A percentile compares a stretch with the other conserved stretches of the same genome.
Evolutionary conservation across 805 yeast genomes (phyloP).

Genomic region (Hanseniaspora occidentalis): DNA sequence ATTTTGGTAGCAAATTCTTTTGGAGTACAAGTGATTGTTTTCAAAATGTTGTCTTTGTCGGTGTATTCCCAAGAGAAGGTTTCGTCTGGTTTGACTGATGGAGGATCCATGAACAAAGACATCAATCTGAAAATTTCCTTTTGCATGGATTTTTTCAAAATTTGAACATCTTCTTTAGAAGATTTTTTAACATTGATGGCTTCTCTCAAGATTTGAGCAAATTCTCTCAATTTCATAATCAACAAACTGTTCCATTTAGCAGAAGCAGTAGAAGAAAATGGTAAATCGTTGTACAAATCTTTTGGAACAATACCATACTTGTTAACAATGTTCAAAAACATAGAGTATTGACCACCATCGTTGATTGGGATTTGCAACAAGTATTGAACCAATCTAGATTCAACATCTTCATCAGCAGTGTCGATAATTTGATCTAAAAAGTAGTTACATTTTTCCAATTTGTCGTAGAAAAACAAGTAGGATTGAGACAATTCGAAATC

Average conservation of each 20-base stretch:
- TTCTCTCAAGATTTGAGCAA: conserved; percentile 55
- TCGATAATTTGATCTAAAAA: conserved; percentile 67
- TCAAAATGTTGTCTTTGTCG: conserved; percentile 53
- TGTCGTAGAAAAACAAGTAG: conserved; percentile 73
- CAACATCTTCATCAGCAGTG: conserved; percentile 53
- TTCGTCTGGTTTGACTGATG: conserved; percentile 59
- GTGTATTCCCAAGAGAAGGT: conserved; percentile 61
- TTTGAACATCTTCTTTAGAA: conserved; percentile 24
- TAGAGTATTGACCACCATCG: conserved; percentile 85
- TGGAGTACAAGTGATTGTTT: conserved; percentile 46
- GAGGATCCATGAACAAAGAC: conserved; percentile 60
- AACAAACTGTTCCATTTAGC: conserved; percentile 44
- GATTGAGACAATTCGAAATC: conserved; percentile 63
- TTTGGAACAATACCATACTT: conserved; percentile 78
- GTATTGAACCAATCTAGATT: conserved; percentile 57
- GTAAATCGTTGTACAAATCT: conserved; percentile 57
- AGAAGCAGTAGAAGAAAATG: conserved; percentile 40
- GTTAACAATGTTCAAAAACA: conserved; percentile 63
- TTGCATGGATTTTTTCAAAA: conserved; percentile 36
- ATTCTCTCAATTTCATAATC: conserved; percentile 63
- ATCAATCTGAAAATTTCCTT: conserved; percentile 53
- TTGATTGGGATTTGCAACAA: conserved; percentile 52
- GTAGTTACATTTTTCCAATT: conserved; percentile 72
- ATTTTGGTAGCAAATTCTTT: conserved; percentile 45
- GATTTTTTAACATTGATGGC: conserved; percentile 29